Percentiles rank a stretch among this genome's conserved stretches.
phyloP scores from a whole-genome alignment of 495 filamentous ascomycete species.

The Penicillium riverlandense region DNA sequence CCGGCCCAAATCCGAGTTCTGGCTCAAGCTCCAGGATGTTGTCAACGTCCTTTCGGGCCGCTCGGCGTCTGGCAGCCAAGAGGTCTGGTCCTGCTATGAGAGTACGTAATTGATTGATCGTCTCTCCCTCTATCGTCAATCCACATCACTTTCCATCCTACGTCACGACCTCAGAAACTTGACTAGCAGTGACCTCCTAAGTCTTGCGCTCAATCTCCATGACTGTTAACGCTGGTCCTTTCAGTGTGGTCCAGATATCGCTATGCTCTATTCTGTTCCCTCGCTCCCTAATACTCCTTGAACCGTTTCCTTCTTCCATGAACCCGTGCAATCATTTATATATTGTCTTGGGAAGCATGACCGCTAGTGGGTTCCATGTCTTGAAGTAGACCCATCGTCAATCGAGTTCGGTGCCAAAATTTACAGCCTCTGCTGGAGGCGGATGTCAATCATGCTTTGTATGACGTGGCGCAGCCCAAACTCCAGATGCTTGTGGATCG shows the following conservation, averaged over 20 bases:
- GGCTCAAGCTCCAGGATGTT: constrained; percentile 71
- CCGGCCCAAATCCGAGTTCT: constrained; percentile 78
- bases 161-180: too few species aligned
- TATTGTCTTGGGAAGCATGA: not conserved
- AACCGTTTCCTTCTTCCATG: not conserved
- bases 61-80: constrained; percentile 21
- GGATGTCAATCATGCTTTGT: constrained; percentile 17
- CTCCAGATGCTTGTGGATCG: constrained; percentile 3
- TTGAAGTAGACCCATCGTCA: too few species aligned
- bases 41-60: constrained; percentile 82
- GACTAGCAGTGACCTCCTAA: not conserved
- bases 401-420: too few species aligned
- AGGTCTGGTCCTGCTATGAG: constrained; percentile 26
- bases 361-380: too few species aligned
- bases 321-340: not conserved
- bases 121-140: not conserved
- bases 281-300: constrained; percentile 16
- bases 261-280: constrained; percentile 12
- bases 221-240: constrained; percentile 11
- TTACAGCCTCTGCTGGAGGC: not conserved
- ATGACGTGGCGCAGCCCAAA: constrained; percentile 16
- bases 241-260: constrained; percentile 10
- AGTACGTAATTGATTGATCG: constrained; percentile 16
- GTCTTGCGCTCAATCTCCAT: not conserved
- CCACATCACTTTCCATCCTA: not conserved